Conservation (phyloP, 371 early-diverging fungal species). For the Funneliformis caledonium region DNA sequence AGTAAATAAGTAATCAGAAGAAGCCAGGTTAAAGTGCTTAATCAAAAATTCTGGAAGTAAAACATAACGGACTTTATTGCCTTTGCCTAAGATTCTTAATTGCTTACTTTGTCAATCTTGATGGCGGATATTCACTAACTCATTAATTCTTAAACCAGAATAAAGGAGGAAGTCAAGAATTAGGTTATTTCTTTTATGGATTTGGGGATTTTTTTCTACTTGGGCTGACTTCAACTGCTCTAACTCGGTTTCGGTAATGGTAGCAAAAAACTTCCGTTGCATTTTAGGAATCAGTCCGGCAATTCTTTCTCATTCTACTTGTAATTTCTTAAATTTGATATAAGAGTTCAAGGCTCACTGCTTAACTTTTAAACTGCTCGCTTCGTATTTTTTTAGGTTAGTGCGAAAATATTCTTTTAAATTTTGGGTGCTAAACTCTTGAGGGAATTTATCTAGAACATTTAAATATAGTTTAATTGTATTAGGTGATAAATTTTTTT, state of each 20-base stretch:
- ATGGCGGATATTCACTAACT: constrained; percentile 1
- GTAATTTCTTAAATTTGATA: constrained; percentile 5
- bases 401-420: background rate
- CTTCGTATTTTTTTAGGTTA: constrained; percentile 4
- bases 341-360: background rate
- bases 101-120: background rate
- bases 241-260: background rate
- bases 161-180: constrained; percentile 20
- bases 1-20: constrained; percentile 12
- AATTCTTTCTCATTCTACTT: constrained; percentile 3
- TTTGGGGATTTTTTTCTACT: background rate
- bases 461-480: background rate
- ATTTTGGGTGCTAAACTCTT: background rate
- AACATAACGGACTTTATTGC: constrained; percentile 1
- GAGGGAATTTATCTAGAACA: background rate
- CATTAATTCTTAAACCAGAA: constrained; percentile 3
- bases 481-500: background rate
- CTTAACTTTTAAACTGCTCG: background rate
- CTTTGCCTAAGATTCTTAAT: constrained; percentile 14
- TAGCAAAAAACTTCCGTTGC: background rate
- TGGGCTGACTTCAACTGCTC: background rate
- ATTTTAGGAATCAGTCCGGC: background rate
- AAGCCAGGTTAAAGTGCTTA: constrained; percentile 3
- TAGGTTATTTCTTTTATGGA: constrained; percentile 18
- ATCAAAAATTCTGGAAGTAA: background rate